Evolutionary conservation across 768 basidiomycete species (phyloP), one percentile per base, ranked within the genome.

Genomic region (Suillus occidentalis): DNA sequence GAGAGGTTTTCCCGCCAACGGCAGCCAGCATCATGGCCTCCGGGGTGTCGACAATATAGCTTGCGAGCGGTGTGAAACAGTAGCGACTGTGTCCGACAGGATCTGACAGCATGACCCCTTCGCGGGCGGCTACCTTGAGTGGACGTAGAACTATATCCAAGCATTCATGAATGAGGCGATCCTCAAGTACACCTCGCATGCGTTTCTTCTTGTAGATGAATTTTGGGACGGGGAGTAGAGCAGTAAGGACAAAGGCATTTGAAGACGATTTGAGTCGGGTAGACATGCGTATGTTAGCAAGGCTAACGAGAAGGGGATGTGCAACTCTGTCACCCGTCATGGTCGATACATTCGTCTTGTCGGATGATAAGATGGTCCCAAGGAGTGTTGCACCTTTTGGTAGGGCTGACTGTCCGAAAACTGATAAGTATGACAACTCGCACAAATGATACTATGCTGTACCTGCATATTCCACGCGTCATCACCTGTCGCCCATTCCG

Each of bases 321-420:
- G 73, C 74, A 6, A 62, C 52, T 34, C 69, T 65, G 45, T 72
- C 70, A 22, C 77, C 77, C 20, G 71, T 75, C 65, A 71, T 71
- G 12, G 68, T 63, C 0, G 78, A 71, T 12, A 79, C 70, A 61
- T 70, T 69, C 28, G 78, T 77, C 63, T 78, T 79, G 61, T 79
- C 76, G 0, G 75, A 75, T 9, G 73, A 72, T 5, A 72, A 59
- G 12, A 79, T 68, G 3, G 69, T 65, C 6, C 77, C 75, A 9
- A 71, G 49, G 12, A 74, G 25, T n/a, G 70, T 69, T 14, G 67
- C 65, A 39, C 68, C 72, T 40, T 3, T 25, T 12, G 71, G 71
- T 20, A 72, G 36, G 52, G 67, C 60, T 68, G 37, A 49, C 56
- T 43, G 71, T 69, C 56, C n/a, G 9, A 60, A 50, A 50, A 47